Conservation (phyloP, 805 yeast species). For the Barnettozyma californica region DNA sequence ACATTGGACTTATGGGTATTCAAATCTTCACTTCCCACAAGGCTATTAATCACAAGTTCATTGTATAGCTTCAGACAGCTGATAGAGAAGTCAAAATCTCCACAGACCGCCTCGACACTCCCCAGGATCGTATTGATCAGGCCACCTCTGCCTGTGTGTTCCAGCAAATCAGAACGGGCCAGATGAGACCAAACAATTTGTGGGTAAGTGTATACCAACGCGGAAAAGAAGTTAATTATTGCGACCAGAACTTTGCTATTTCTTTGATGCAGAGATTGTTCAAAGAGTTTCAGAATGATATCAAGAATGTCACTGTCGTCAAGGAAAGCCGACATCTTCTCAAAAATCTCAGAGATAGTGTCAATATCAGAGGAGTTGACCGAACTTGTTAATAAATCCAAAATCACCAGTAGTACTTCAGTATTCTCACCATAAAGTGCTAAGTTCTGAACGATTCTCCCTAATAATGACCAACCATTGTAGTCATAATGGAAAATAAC, state of each 20-base stretch:
- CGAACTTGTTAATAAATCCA: slow-evolving; percentile 46
- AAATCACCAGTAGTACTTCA: slow-evolving; percentile 40
- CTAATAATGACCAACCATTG: slow-evolving; percentile 85
- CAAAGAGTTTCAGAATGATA: slow-evolving; percentile 59
- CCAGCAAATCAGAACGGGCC: slow-evolving; percentile 59
- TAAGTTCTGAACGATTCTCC: slow-evolving; percentile 68
- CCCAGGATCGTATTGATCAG: slow-evolving; percentile 57
- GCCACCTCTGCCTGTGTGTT: slow-evolving; percentile 61
- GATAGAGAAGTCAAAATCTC: slow-evolving; percentile 60
- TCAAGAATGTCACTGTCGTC: slow-evolving; percentile 58
- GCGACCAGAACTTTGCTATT: slow-evolving; percentile 40
- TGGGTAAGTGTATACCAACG: slow-evolving; percentile 45
- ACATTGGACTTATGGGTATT: slow-evolving; percentile 44
- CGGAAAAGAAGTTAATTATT: slow-evolving; percentile 45
- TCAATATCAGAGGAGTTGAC: slow-evolving; percentile 35
- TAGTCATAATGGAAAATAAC: slow-evolving; percentile 69
- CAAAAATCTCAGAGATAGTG: slow-evolving; percentile 35
- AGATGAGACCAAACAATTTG: slow-evolving; percentile 77
- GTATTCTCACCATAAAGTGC: slow-evolving; percentile 30
- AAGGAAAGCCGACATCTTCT: slow-evolving; percentile 35
- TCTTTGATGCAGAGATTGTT: slow-evolving; percentile 57
- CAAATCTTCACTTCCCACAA: slow-evolving; percentile 34
- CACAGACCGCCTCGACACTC: slow-evolving; percentile 64
- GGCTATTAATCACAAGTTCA: slow-evolving; percentile 46
- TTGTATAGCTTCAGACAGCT: slow-evolving; percentile 51